These are phyloP conservation scores for Dryadomyces quercivorus DNA, from an alignment of 2,329 filamentous ascomycete genomes.

Conservation along the genomic window DNA sequence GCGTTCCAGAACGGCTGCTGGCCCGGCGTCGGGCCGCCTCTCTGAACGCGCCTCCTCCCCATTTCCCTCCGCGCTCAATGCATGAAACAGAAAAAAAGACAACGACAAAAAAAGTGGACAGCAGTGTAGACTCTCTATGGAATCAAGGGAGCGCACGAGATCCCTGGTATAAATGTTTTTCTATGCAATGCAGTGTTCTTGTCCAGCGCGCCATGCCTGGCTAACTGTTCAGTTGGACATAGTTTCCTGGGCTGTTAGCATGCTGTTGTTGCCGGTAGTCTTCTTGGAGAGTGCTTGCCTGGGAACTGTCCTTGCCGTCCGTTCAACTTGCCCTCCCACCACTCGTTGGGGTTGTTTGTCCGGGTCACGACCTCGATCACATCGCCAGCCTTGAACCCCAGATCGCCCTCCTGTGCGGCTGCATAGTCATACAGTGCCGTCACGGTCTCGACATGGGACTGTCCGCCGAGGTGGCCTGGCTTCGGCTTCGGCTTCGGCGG, in stretches of 20 bases:
- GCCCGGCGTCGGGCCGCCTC: too few relatives aligned
- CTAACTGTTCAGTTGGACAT: constrained; percentile 28
- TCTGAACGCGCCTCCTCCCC: too few relatives aligned
- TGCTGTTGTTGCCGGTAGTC: neutral
- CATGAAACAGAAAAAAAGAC: neutral
- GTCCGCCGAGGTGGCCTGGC: constrained; percentile 57
- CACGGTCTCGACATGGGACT: constrained; percentile 52
- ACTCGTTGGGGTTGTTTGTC: constrained; percentile 89
- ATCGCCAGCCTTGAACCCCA: constrained; percentile 83
- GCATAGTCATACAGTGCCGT: constrained; percentile 95
- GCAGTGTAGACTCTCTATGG: too few relatives aligned
- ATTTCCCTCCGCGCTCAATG: neutral
- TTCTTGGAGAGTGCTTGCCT: constrained; percentile 43
- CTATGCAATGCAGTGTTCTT: neutral
- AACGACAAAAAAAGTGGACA: neutral
- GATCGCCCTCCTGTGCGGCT: constrained; percentile 84
- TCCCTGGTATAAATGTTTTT: neutral
- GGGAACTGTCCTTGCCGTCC: constrained; percentile 87
- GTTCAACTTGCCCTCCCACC: constrained; percentile 79
- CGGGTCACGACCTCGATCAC: constrained; percentile 76
- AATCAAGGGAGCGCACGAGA: too few relatives aligned
- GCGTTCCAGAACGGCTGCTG: too few relatives aligned
- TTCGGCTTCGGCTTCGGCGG: constrained; percentile 67
- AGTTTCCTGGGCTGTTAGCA: constrained; percentile 24
- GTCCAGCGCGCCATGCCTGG: neutral